phyloP scores from a whole-genome alignment of 1,139 yeast species.

The Blastobotrys persicus region DNA sequence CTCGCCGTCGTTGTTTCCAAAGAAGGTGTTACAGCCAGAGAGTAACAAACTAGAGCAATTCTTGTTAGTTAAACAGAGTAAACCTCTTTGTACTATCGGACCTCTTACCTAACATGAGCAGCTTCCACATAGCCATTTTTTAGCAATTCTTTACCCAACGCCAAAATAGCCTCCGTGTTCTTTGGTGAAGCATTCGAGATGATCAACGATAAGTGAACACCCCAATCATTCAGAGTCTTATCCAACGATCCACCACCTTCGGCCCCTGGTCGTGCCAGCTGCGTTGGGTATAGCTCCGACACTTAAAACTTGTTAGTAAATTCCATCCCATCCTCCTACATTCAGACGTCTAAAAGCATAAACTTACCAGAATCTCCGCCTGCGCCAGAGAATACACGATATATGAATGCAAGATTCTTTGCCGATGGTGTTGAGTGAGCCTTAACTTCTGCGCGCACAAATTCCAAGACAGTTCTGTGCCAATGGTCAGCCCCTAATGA shows the following conservation, averaged over 20 bases:
- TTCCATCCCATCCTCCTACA: too few relatives aligned
- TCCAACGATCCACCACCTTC: background rate
- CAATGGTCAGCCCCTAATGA: slow-evolving; percentile 62
- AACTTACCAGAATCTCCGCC: slow-evolving; percentile 45
- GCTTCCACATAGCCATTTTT: slow-evolving; percentile 35
- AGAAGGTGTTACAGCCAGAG: slow-evolving; percentile 38
- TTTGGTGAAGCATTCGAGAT: slow-evolving; percentile 35
- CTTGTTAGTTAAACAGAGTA: background rate
- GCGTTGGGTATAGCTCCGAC: slow-evolving; percentile 40
- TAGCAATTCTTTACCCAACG: slow-evolving; percentile 36
- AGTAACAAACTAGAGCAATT: slow-evolving; percentile 42
- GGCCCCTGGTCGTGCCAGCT: slow-evolving; percentile 20
- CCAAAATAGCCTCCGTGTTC: slow-evolving; percentile 34
- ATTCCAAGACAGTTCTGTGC: slow-evolving; percentile 54
- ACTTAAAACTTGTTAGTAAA: slow-evolving; percentile 29
- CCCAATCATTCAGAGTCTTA: slow-evolving; percentile 35
- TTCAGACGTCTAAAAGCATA: too few relatives aligned
- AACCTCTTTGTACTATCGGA: background rate
- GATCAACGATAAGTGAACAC: slow-evolving; percentile 34
- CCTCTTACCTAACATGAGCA: slow-evolving; percentile 34
- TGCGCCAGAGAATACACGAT: slow-evolving; percentile 66
- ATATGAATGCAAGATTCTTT: slow-evolving; percentile 58
- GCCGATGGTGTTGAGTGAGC: slow-evolving; percentile 35
- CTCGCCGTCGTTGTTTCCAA: slow-evolving; percentile 22
- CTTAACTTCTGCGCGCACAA: slow-evolving; percentile 45